These are phyloP conservation scores for Petunia secreta DNA, from an alignment of 257 asterid species.

Conservation along the genomic window DNA sequence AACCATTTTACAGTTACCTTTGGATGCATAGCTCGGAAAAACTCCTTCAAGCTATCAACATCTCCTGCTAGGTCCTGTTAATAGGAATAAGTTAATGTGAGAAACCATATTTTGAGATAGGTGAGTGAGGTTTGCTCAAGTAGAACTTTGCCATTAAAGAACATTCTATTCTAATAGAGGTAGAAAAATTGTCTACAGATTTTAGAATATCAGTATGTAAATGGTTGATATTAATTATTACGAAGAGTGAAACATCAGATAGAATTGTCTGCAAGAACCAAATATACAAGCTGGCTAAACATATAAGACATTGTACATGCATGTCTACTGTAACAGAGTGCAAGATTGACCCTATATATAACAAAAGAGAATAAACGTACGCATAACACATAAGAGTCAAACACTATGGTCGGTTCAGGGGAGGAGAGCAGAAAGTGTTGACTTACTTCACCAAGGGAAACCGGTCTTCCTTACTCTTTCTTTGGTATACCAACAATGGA, in stretches of 20 bases:
- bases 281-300: background rate
- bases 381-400: background rate
- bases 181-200: background rate
- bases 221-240: background rate
- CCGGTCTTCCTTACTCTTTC: background rate
- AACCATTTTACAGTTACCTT: conserved; percentile 47
- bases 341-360: background rate
- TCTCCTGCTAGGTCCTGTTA: conserved; percentile 89
- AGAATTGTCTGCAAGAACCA: conserved; percentile 8
- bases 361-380: background rate
- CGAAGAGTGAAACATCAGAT: background rate
- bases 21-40: conserved; percentile 75
- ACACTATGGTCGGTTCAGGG: background rate
- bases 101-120: background rate
- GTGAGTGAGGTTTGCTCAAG: background rate
- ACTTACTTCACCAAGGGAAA: background rate
- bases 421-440: background rate
- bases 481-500: background rate
- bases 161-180: background rate
- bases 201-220: background rate
- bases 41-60: conserved; percentile 71
- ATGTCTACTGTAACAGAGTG: background rate
- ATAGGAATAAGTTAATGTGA: conserved; percentile 19
- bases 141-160: conserved; percentile 12
- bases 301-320: background rate